Percentiles rank a stretch among this genome's conserved stretches.
phyloP scores from a whole-genome alignment of 805 yeast species.

The Nakazawaea wyomingensis region DNA sequence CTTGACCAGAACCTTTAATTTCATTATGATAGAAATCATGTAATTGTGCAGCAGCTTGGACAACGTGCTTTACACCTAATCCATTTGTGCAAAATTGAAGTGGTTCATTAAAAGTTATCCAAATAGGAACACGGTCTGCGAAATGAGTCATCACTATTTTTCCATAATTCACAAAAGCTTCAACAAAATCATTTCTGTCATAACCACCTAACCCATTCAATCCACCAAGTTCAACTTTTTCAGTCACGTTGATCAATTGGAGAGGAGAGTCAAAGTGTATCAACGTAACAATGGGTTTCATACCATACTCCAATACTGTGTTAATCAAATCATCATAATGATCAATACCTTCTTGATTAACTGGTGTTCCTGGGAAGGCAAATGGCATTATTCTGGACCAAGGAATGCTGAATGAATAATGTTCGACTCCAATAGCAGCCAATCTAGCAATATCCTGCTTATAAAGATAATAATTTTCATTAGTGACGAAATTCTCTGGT shows the following conservation, averaged over 20 bases:
- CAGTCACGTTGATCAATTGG: constrained; percentile 8
- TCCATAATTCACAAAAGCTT: constrained; percentile 29
- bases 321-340: constrained; percentile 12
- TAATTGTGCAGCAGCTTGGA: constrained; percentile 17
- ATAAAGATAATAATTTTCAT: constrained; percentile 28
- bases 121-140: constrained; percentile 26
- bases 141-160: constrained; percentile 25
- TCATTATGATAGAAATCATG: constrained; percentile 15
- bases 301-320: constrained; percentile 10
- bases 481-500: constrained; percentile 22
- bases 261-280: constrained; percentile 31
- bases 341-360: constrained; percentile 11
- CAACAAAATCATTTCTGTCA: constrained; percentile 21
- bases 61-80: constrained; percentile 21
- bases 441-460: constrained; percentile 28
- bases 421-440: constrained; percentile 27
- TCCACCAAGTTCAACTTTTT: constrained; percentile 22
- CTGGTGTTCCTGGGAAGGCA: constrained; percentile 12
- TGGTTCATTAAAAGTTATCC: constrained; percentile 31
- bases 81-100: constrained; percentile 23
- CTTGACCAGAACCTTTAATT: constrained; percentile 21
- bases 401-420: constrained; percentile 29
- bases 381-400: constrained; percentile 32
- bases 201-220: constrained; percentile 21
- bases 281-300: constrained; percentile 27